phyloP scores from a whole-genome alignment of 345 rosid species.

The Angophora floribunda region DNA sequence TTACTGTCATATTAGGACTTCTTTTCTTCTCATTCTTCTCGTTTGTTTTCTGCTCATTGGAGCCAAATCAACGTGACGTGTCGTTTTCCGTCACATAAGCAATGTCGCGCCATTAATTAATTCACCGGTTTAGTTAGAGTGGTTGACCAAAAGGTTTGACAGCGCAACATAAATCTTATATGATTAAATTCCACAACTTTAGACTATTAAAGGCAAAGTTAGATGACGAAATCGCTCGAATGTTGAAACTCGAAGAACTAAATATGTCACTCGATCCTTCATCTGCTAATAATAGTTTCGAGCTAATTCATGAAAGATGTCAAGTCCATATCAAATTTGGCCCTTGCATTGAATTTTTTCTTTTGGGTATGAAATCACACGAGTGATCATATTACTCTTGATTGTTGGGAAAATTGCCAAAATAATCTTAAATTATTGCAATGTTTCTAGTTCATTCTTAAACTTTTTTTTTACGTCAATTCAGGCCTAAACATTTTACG shows the following conservation, averaged over 20 bases:
- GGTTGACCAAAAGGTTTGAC: background rate
- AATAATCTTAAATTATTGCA: too few relatives aligned
- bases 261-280: background rate
- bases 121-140: background rate
- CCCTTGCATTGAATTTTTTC: background rate
- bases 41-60: background rate
- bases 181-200: rapidly evolving
- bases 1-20: background rate
- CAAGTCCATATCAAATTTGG: background rate
- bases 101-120: background rate
- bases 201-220: background rate
- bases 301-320: background rate
- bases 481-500: too few relatives aligned
- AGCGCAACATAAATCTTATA: background rate
- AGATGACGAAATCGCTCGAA: background rate
- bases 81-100: background rate
- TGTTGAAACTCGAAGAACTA: background rate
- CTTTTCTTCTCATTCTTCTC: background rate
- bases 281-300: background rate
- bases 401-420: background rate
- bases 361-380: background rate
- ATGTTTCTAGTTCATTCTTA: too few relatives aligned
- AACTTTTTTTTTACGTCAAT: too few relatives aligned
- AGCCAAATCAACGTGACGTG: background rate
- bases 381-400: background rate